These are phyloP conservation scores for Blastocrithidia nonstop DNA, from an alignment of 208 protist species.

Conservation along the genomic window DNA sequence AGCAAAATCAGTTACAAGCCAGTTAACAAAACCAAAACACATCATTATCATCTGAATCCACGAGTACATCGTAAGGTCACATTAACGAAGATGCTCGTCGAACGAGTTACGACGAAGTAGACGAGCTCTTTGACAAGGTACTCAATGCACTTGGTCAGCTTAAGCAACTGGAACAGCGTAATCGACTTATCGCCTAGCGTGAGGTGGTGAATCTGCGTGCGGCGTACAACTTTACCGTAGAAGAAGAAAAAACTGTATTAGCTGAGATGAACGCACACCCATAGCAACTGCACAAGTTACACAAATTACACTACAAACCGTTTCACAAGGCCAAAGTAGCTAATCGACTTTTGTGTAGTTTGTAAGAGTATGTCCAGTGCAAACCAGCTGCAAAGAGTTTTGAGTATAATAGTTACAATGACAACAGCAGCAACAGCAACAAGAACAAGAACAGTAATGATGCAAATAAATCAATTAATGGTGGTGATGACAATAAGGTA, in stretches of 20 bases:
- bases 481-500: not conserved
- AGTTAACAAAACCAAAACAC: too few relatives aligned
- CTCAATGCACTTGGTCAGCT: constrained; percentile 27
- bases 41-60: too few relatives aligned
- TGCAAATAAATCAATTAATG: not conserved
- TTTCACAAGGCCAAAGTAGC: not conserved
- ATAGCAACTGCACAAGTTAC: not conserved
- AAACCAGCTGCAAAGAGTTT: too few relatives aligned
- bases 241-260: constrained; percentile 4
- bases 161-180: constrained; percentile 16
- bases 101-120: constrained; percentile 17
- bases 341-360: not conserved
- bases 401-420: not conserved
- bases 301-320: not conserved
- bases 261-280: not conserved
- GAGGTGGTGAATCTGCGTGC: constrained; percentile 40
- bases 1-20: too few relatives aligned
- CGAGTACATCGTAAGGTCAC: too few relatives aligned
- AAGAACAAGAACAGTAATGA: constrained; percentile 1
- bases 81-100: constrained; percentile 1
- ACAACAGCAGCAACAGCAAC: not conserved
- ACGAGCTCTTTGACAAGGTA: constrained; percentile 34
- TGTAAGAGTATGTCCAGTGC: not conserved
- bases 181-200: constrained; percentile 17
- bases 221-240: constrained; percentile 28